Evolutionary conservation across 2,329 filamentous ascomycete species (phyloP).

Genomic region (Pseudocercospora ulei): DNA sequence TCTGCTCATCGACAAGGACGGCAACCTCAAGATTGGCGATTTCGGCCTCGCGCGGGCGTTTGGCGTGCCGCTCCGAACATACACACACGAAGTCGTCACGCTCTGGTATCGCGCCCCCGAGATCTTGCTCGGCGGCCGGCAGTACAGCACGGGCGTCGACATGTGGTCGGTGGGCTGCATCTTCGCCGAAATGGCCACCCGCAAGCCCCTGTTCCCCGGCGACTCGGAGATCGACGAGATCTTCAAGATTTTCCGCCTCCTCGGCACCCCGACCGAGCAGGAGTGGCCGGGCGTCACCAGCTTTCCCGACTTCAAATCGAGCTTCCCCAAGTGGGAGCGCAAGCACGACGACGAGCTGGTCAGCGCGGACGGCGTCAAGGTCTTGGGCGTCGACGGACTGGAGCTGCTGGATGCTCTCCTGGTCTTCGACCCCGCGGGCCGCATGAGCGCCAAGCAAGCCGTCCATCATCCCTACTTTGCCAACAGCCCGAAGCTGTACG

Average conservation of each 20-base stretch:
- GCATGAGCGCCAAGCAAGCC: slow-evolving; percentile 78
- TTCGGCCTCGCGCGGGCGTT: slow-evolving; percentile 91
- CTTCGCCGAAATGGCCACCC: slow-evolving; percentile 99
- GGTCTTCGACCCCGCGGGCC: slow-evolving; percentile 81
- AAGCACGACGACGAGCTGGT: slow-evolving; percentile 77
- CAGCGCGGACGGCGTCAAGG: slow-evolving; percentile 42
- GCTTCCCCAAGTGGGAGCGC: slow-evolving; percentile 87
- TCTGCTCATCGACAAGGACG: slow-evolving; percentile 85
- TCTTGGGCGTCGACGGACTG: slow-evolving; percentile 65
- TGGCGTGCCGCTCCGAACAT: slow-evolving; percentile 94
- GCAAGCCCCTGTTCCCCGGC: slow-evolving; percentile 86
- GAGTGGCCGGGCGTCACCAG: slow-evolving; percentile 92
- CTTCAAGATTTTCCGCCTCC: slow-evolving; percentile 92
- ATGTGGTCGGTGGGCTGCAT: slow-evolving; percentile 99
- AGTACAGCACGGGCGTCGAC: slow-evolving; percentile 99
- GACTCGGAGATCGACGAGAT: slow-evolving; percentile 98
- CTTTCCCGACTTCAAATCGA: slow-evolving; percentile 95
- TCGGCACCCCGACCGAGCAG: slow-evolving; percentile 93
- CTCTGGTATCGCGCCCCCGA: slow-evolving; percentile 97
- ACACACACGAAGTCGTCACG: slow-evolving; percentile 95
- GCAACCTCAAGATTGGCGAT: slow-evolving; percentile 82
- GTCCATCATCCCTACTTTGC: slow-evolving; percentile 88
- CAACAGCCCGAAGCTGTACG: slow-evolving; percentile 44
- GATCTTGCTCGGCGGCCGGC: slow-evolving; percentile 82
- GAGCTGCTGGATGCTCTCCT: slow-evolving; percentile 85